phyloP scores from a whole-genome alignment of 768 basidiomycete genomes.

The Mycena leptocephala region DNA sequence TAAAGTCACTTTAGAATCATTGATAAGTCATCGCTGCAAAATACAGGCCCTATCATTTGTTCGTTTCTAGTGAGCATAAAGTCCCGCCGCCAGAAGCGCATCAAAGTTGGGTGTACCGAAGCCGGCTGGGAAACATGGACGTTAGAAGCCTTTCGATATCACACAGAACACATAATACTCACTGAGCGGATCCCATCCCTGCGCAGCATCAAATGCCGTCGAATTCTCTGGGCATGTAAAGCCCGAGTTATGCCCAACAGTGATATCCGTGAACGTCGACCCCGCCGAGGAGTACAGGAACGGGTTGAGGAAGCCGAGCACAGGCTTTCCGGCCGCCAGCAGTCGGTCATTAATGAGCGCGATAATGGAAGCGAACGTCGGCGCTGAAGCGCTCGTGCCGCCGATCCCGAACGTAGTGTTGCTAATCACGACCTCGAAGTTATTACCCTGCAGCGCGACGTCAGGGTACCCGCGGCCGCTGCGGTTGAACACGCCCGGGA shows the following conservation, averaged over 20 bases:
- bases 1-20: too few relatives aligned
- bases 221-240: too few relatives aligned
- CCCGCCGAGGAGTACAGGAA: background rate
- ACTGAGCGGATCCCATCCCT: too few relatives aligned
- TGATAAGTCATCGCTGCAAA: too few relatives aligned
- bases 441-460: background rate
- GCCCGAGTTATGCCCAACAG: background rate
- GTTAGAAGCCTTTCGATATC: too few relatives aligned
- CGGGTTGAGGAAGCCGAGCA: background rate
- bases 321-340: background rate
- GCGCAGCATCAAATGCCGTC: too few relatives aligned
- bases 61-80: too few relatives aligned
- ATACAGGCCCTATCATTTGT: too few relatives aligned
- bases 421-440: background rate
- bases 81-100: too few relatives aligned
- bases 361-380: conserved; percentile 1
- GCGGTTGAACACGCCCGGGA: background rate
- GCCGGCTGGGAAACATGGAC: too few relatives aligned
- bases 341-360: background rate
- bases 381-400: background rate
- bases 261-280: background rate
- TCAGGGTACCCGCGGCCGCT: conserved; percentile 8
- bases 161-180: too few relatives aligned
- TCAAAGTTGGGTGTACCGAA: too few relatives aligned
- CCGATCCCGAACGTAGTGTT: background rate